phyloP scores from a whole-genome alignment of 23 red algal genomes.

The Gracilaria caudata region DNA sequence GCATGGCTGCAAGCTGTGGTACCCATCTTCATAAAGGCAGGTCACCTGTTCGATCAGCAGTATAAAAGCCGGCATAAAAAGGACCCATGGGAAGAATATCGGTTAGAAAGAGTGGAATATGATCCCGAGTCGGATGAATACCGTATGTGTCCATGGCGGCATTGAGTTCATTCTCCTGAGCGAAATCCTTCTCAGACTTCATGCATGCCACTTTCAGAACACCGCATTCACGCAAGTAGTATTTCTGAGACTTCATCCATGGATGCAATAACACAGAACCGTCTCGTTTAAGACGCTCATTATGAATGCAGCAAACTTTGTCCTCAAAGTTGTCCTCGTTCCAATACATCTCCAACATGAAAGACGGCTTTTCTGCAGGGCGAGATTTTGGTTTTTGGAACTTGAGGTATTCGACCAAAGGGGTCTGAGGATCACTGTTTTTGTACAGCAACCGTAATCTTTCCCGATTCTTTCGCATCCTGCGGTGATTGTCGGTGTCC shows the following conservation, averaged over 20 bases:
- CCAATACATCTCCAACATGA: constrained; percentile 59
- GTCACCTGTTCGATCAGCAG: constrained; percentile 19
- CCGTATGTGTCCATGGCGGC: constrained; percentile 44
- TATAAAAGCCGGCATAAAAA: constrained; percentile 17
- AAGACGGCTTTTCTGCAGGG: constrained; percentile 11
- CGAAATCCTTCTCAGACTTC: constrained; percentile 50
- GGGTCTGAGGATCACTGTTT: constrained; percentile 22
- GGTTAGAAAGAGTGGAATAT: constrained; percentile 62
- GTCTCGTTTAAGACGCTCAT: constrained; percentile 46
- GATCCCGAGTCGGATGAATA: constrained; percentile 20
- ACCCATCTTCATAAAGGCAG: constrained; percentile 56
- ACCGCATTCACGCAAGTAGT: constrained; percentile 44
- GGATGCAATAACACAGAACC: constrained; percentile 58
- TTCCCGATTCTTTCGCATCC: background rate
- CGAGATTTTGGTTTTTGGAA: background rate
- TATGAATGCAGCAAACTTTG: constrained; percentile 64
- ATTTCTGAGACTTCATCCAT: constrained; percentile 69
- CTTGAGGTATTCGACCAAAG: constrained; percentile 13
- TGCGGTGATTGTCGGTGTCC: background rate
- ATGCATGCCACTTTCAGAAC: constrained; percentile 44
- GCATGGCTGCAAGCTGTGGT: constrained; percentile 46
- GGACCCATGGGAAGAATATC: constrained; percentile 51
- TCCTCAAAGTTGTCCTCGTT: constrained; percentile 54
- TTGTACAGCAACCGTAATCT: constrained; percentile 30
- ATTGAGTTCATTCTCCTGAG: constrained; percentile 21